Conservation (phyloP, 345 rosid genomes). For the Salix koriyanagi region DNA sequence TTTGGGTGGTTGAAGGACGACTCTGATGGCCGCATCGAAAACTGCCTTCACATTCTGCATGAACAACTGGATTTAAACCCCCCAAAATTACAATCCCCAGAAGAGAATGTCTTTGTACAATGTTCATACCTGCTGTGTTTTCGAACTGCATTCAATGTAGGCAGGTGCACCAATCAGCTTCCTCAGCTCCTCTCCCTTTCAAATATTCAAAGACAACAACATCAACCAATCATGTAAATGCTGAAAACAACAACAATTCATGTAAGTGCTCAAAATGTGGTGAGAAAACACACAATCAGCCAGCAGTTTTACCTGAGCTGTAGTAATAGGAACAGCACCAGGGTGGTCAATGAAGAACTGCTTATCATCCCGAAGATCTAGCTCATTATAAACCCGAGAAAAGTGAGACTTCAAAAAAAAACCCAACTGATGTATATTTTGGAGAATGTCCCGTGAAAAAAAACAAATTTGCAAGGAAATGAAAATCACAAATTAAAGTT, state of each 20-base stretch:
- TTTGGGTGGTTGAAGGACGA: slow-evolving; percentile 83
- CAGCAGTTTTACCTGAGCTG: slow-evolving; percentile 23
- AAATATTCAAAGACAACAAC: background rate
- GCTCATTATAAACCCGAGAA: background rate
- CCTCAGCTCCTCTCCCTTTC: slow-evolving; percentile 91
- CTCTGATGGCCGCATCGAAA: slow-evolving; percentile 78
- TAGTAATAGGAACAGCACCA: slow-evolving; percentile 32
- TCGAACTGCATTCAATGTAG: slow-evolving; percentile 89
- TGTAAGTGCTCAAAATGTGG: background rate
- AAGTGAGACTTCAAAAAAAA: background rate
- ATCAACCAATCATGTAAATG: background rate
- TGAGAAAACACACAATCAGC: background rate
- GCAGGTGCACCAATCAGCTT: slow-evolving; percentile 81
- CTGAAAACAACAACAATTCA: background rate
- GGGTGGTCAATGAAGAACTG: slow-evolving; percentile 34
- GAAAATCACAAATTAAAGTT: background rate
- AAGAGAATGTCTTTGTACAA: background rate
- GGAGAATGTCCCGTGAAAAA: background rate
- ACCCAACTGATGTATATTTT: background rate
- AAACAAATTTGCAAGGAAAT: background rate
- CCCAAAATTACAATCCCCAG: background rate
- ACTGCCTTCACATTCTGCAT: slow-evolving; percentile 82
- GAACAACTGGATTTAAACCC: background rate
- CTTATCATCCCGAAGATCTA: slow-evolving; percentile 35
- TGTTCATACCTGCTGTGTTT: slow-evolving; percentile 72